Evolutionary conservation across 148 eudicot genomes (phyloP), one percentile per base, ranked within the genome.

Genomic region (Nyssa sinensis): DNA sequence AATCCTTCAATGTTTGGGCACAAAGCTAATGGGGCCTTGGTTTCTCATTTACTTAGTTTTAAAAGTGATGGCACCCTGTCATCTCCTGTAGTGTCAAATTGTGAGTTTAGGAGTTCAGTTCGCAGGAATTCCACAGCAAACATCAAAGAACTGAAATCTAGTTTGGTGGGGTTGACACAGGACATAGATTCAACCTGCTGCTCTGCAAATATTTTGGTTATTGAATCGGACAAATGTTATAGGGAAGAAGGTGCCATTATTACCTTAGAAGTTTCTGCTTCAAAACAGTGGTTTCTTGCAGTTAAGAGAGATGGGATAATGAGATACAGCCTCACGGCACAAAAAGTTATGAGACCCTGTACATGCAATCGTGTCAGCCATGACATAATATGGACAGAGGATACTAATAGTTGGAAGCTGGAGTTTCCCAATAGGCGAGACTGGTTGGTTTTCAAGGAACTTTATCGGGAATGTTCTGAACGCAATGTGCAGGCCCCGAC

Each of bases 341-440:
- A 82, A 70, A 84, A 81, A 44, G 81, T 84, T 62, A 84, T 95
- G 88, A 89, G 90, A 81, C 86, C 94, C 0, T 71, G 79, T 71
- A 51, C 84, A 44, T 75, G 71, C 31, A 92, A 95, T 51, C 92
- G 96, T 27, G 75, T 79, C 51, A 87, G 91, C 32, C 89, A 84
- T 70, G 91, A 87, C 53, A 72, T 83, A 25, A 75, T 92, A 44
- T 95, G 97, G 96, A 60, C 82, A 3, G 85, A 64, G 5, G 96
- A 92, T 61, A 71, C 84, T 66, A 61, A 75, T 60, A 82, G 84
- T 66, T 95, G 88, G 94, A 95, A 89, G 77, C 87, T 95, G 0
- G 98, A 95, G 85, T 95, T 95, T 80, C 85, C 88, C 49, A 77
- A 86, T 47, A 85, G 88, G 74, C 85, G 80, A 66, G 96, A 95